phyloP scores from a whole-genome alignment of 2,329 filamentous ascomycete species.

The Hortaea sp. region DNA sequence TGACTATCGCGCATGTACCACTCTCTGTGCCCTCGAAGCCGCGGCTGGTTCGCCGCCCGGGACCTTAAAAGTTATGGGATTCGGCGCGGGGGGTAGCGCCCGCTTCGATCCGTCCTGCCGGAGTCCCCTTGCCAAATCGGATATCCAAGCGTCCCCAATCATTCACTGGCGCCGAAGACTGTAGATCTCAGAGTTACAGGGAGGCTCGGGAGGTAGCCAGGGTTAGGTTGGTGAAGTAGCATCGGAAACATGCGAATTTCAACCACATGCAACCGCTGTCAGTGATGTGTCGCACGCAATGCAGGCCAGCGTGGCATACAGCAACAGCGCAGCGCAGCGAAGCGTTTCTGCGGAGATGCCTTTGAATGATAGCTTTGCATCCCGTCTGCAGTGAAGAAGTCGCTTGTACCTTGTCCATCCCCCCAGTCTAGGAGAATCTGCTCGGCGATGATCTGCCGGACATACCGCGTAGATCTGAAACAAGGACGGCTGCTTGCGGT shows the following conservation, averaged over 20 bases:
- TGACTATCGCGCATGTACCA: not conserved
- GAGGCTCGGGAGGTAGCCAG: not conserved
- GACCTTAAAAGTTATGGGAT: not conserved
- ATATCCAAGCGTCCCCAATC: no score
- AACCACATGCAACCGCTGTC: not conserved
- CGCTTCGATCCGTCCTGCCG: not conserved
- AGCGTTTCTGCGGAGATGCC: no score
- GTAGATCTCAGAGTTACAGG: not conserved
- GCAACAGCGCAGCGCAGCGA: no score
- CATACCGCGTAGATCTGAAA: no score
- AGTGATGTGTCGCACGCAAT: not conserved
- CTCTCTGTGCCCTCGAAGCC: not conserved
- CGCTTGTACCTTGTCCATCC: no score
- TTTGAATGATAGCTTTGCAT: no score
- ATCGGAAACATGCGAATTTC: no score
- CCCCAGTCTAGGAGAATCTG: no score
- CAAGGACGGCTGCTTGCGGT: no score
- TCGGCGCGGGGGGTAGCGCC: not conserved
- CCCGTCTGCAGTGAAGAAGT: no score
- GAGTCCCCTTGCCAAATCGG: not conserved
- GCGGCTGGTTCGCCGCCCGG: not conserved
- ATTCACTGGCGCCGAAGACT: not conserved
- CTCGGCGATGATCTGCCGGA: no score
- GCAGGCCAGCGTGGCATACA: not conserved
- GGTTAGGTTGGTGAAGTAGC: not conserved